Base-by-base conservation (phyloP, 495 filamentous ascomycete genomes). In the Daldinia childiae region DNA sequence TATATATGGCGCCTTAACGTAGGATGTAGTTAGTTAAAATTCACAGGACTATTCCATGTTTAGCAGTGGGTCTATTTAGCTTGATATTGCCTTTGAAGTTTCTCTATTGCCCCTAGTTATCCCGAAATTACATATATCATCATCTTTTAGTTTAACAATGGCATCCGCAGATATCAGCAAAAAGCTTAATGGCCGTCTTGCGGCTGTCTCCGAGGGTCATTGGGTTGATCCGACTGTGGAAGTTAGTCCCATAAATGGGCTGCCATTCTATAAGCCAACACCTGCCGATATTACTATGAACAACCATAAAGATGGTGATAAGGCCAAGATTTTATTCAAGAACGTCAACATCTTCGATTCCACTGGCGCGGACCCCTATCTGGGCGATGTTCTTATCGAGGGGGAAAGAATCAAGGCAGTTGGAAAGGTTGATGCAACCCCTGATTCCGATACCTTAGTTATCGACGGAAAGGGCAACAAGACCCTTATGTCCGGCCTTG, bases 401-500 rank as follows among this genome's bases (percentile, higher is more conserved):
- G 43, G 43, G 9, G 43, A 48, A 48, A 48, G 43, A 48, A 48
- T 48, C 9, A 48, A 24, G 43, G 19, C 43, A 48, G 43, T 48
- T 48, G 43, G 43, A 3, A 48, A 48, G 4, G 43, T 48, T 21
- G 43, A 48, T 11, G 43, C 1, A 48, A 4, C 43, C 43, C 43
- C 43, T 48, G 43, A 24, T 48, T 8, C 17, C 43, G 43, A 48
- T 1, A 48, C 43, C 43, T 12, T 48, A 6, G 17, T 48, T 12
- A 4, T 48, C 43, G 43, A 48, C 9, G 43, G 43, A 11, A 24
- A 48, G 19, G 43, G 43, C 9, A 48, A 24, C 32, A 64, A 64
- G 30, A 64, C 61, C 14, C 61, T 64, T 21, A 64, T 64, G 50
- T 64, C 61, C 4, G 61, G 61, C 12, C 61, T 64, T 1, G 36